These are phyloP conservation scores for Fusarium decemcellulare DNA, from an alignment of 2,329 filamentous ascomycete genomes.

Conservation along the genomic window DNA sequence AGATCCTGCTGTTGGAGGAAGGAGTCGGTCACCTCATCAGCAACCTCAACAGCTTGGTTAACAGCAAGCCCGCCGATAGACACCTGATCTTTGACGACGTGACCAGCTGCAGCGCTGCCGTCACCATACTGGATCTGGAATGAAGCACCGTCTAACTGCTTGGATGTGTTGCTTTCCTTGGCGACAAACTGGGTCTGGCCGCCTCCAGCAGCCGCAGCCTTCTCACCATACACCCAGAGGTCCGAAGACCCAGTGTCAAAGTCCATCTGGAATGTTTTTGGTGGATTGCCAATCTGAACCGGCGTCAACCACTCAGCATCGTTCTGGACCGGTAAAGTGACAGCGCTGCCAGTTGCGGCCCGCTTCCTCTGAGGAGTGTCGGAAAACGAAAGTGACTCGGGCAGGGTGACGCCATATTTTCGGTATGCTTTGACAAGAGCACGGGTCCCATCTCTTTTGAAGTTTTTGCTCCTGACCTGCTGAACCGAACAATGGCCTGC, in stretches of 20 bases:
- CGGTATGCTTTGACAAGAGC: slow-evolving; percentile 52
- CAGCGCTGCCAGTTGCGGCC: slow-evolving; percentile 49
- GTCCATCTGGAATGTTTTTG: slow-evolving; percentile 59
- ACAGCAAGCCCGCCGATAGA: slow-evolving; percentile 59
- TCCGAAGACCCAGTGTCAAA: slow-evolving; percentile 64
- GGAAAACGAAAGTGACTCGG: slow-evolving; percentile 28
- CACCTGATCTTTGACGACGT: slow-evolving; percentile 60
- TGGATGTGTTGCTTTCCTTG: slow-evolving; percentile 54
- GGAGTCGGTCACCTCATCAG: slow-evolving; percentile 55
- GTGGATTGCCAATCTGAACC: slow-evolving; percentile 59
- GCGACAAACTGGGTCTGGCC: slow-evolving; percentile 58
- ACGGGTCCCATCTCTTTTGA: slow-evolving; percentile 51
- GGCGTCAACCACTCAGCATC: slow-evolving; percentile 57
- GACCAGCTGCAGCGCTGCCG: slow-evolving; percentile 58
- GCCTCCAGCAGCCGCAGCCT: slow-evolving; percentile 54
- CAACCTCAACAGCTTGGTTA: slow-evolving; percentile 60
- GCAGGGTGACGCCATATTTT: slow-evolving; percentile 54
- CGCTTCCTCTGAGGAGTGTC: slow-evolving; percentile 21
- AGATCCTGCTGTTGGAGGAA: slow-evolving; percentile 57
- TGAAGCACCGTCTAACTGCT: slow-evolving; percentile 52
- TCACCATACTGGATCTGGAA: slow-evolving; percentile 64
- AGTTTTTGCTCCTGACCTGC: slow-evolving; percentile 55
- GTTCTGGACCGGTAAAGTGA: slow-evolving; percentile 46
- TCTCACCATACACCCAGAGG: slow-evolving; percentile 64
- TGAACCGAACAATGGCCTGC: slow-evolving; percentile 43